Base-by-base conservation (phyloP, 2,329 filamentous ascomycete species). In the Monilinia fructicola region DNA sequence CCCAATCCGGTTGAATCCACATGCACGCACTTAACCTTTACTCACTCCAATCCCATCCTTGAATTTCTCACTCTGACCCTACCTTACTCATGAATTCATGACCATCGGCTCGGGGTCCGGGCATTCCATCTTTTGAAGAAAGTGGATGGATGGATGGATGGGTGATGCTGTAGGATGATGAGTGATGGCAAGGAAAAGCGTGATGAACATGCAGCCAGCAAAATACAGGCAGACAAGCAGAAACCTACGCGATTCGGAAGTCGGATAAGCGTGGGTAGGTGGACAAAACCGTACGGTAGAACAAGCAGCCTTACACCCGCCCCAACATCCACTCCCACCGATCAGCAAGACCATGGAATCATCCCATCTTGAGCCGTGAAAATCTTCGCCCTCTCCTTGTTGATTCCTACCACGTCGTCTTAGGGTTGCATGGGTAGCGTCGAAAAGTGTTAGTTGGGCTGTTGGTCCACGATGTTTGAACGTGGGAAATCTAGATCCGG, bases 401-500 rank as follows among this genome's bases (percentile, higher is more conserved):
- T 38, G 21, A 28, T 58, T 21, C 14, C 9, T 28, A 10, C 40
- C 40, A 40, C 40, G 21, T 26, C 31, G 18, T 31, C 42, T 58
- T 44, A 31, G 31, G 40, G 31, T 35, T 63, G 26, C 18, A 54
- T 54, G 44, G 46, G 55, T 14, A 46, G 6, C 2, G 18, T 21
- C 21, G 44, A 46, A 59, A n/a, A 31, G 18, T 46, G 56, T 31
- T 23, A 4, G 18, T 54, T 54, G 42, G 46, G n/a, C 50, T 48
- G 42, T 44, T 53, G 35, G 48, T n/a, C 64, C 46, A 65, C 64
- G 64, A 59, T 50, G 26, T 26, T 23, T 60, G 46, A 65, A 65
- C 64, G 64, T 65, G 64, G 64, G 31, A 52, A 65, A 65, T 65
- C 54, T 60, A 65, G 64, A 60, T 65, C 48, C 11, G 44, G 52